A percentile compares a stretch with the other conserved stretches of the same genome.
phyloP scores from a whole-genome alignment of 2,329 filamentous ascomycete genomes.

The Metarhizium rileyi region DNA sequence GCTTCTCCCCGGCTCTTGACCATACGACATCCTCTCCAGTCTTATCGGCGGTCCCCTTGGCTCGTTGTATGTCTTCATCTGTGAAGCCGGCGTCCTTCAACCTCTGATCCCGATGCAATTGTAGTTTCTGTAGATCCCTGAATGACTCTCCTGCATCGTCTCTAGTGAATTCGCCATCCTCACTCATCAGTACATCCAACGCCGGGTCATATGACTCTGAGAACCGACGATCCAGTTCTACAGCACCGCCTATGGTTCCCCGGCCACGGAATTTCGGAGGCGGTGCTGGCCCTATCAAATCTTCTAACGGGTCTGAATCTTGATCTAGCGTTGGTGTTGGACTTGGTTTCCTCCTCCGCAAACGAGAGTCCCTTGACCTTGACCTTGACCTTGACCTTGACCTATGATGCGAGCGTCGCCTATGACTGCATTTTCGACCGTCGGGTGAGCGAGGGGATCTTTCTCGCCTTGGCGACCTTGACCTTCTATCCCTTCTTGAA shows the following conservation, averaged over 20 bases:
- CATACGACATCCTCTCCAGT: conserved; percentile 60
- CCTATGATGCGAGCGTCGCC: conserved; percentile 20
- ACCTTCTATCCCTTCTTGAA: conserved; percentile 9
- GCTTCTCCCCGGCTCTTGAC: conserved; percentile 56
- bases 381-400: not conserved
- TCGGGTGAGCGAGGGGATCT: conserved; percentile 23
- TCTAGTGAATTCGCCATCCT: conserved; percentile 56
- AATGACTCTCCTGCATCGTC: conserved; percentile 69
- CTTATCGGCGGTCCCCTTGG: conserved; percentile 50
- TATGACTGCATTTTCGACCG: conserved; percentile 20
- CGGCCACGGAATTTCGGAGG: conserved; percentile 51
- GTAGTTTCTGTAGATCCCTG: conserved; percentile 71
- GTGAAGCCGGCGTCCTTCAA: conserved; percentile 70
- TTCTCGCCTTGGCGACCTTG: conserved; percentile 17
- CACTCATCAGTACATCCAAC: conserved; percentile 44
- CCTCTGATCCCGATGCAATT: conserved; percentile 63
- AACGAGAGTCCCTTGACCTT: not conserved
- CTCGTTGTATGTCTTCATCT: conserved; percentile 55
- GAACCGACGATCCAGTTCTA: conserved; percentile 74
- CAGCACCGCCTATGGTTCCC: conserved; percentile 50
- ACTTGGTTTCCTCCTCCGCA: not conserved
- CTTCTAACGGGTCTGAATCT: conserved; percentile 62
- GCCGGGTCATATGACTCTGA: conserved; percentile 52
- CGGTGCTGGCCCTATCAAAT: conserved; percentile 66
- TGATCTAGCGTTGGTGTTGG: conserved; percentile 6